Conservation (phyloP, 192 early-diverging fungal genomes). For the Allomyces macrogynus region DNA sequence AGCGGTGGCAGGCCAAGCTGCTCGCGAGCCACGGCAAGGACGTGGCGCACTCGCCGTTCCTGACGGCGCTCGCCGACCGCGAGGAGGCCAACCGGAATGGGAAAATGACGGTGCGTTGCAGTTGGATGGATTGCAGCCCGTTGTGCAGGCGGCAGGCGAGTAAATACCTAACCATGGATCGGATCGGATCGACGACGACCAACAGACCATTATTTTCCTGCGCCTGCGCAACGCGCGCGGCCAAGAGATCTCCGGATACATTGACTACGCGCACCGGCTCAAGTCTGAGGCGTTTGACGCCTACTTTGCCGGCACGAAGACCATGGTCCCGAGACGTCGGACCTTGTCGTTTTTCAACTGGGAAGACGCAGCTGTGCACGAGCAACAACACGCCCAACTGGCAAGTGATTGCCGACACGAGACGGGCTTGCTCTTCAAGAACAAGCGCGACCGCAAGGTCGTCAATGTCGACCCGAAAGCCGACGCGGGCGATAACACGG, state of each 20-base stretch:
- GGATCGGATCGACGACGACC: no score
- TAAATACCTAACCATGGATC: neutral
- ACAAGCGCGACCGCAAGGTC: constrained; percentile 41
- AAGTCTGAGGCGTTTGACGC: constrained; percentile 41
- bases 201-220: constrained; percentile 33
- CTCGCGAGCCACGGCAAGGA: constrained; percentile 32
- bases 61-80: constrained; percentile 32
- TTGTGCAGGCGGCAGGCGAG: neutral
- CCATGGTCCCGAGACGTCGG: constrained; percentile 24
- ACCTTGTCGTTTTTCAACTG: constrained; percentile 48
- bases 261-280: constrained; percentile 40
- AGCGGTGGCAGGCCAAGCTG: constrained; percentile 32
- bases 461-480: constrained; percentile 44
- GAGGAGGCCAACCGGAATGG: constrained; percentile 40
- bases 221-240: constrained; percentile 28
- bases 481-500: constrained; percentile 39
- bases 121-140: neutral
- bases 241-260: constrained; percentile 39
- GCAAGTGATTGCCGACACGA: constrained; percentile 46
- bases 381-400: constrained; percentile 40
- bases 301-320: constrained; percentile 23
- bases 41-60: constrained; percentile 23
- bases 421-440: constrained; percentile 40
- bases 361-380: constrained; percentile 44
- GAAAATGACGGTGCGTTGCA: constrained; percentile 28